Evolutionary conservation across 148 eudicot species (phyloP).

Genomic region (Mesembryanthemum crystallinum): DNA sequence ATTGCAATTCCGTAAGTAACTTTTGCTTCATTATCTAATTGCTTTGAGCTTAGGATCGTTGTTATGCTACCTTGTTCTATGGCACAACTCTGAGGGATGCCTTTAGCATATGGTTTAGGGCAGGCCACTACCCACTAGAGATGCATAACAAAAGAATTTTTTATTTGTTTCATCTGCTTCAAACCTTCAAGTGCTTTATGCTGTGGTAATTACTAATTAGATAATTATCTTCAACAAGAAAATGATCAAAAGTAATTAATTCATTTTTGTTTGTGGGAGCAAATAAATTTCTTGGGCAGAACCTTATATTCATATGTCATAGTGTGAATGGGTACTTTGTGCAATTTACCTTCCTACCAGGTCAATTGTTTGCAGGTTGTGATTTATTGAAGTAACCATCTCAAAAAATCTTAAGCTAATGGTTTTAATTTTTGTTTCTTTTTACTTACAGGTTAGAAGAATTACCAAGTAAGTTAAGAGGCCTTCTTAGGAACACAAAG

Average conservation of each 20-base stretch:
- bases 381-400: too few relatives aligned
- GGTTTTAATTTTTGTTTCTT: neutral
- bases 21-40: neutral
- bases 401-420: too few relatives aligned
- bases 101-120: neutral
- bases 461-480: conserved; percentile 66
- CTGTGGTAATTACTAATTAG: neutral
- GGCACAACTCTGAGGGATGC: neutral
- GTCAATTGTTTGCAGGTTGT: neutral
- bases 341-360: neutral
- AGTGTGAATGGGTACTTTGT: neutral
- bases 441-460: conserved; percentile 73
- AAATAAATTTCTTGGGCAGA: neutral
- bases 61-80: neutral
- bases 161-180: too few relatives aligned
- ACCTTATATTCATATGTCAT: neutral
- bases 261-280: neutral
- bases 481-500: conserved; percentile 60
- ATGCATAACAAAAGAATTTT: neutral
- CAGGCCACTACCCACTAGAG: neutral
- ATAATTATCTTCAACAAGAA: neutral
- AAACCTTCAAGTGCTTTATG: too few relatives aligned
- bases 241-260: neutral
- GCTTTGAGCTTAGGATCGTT: neutral
- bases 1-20: conserved; percentile 80